Percentiles rank a stretch among this genome's conserved stretches.
Evolutionary conservation across 148 eudicot genomes (phyloP).

Genomic region (Rhododendron mucronatum): DNA sequence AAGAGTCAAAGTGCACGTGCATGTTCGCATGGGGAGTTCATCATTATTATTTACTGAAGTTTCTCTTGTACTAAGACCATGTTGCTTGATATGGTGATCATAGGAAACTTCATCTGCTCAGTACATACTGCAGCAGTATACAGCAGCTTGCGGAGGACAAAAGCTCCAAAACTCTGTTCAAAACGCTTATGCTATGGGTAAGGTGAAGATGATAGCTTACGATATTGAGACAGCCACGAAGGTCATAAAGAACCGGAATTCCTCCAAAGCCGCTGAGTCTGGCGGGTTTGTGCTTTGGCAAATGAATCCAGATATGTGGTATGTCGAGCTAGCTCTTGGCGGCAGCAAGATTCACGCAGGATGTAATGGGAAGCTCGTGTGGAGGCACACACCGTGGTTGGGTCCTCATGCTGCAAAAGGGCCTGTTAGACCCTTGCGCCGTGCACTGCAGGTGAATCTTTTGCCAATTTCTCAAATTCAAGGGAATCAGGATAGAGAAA

Average conservation of each 20-base stretch:
- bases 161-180: slow-evolving; percentile 57
- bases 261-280: slow-evolving; percentile 71
- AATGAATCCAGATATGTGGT: slow-evolving; percentile 95
- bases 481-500: neutral
- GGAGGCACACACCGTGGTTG: slow-evolving; percentile 93
- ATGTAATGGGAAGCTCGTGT: slow-evolving; percentile 74
- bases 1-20: neutral
- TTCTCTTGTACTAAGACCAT: neutral
- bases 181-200: slow-evolving; percentile 88
- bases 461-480: neutral
- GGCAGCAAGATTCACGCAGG: slow-evolving; percentile 90
- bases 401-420: slow-evolving; percentile 92
- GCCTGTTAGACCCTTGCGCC: slow-evolving; percentile 83
- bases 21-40: neutral
- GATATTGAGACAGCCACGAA: slow-evolving; percentile 80
- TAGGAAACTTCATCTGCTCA: slow-evolving; percentile 91
- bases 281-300: slow-evolving; percentile 91
- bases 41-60: neutral
- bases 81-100: slow-evolving; percentile 1
- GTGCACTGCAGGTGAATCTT: slow-evolving; percentile 70
- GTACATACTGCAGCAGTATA: slow-evolving; percentile 84
- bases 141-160: slow-evolving; percentile 77
- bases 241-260: slow-evolving; percentile 63
- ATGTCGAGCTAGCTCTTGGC: slow-evolving; percentile 85
- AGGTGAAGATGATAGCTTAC: slow-evolving; percentile 70